phyloP scores from a whole-genome alignment of 2,329 filamentous ascomycete genomes.

The Trichoderma sp. region DNA sequence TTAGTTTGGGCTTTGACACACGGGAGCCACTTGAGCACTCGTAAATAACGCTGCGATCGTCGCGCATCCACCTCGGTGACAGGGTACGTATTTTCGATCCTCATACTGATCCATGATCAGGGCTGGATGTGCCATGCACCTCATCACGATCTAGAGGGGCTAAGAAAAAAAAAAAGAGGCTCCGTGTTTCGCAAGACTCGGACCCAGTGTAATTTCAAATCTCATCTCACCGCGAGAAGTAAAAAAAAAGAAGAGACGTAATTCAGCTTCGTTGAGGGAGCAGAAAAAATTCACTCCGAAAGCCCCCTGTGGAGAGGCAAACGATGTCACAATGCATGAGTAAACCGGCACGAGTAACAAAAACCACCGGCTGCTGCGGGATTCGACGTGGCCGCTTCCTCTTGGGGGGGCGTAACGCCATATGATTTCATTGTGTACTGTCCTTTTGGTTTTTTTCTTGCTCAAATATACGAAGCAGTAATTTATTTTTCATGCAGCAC shows the following conservation, averaged over 20 bases:
- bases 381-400: neutral
- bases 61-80: slow-evolving; percentile 9
- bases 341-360: neutral
- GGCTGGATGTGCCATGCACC: slow-evolving; percentile 10
- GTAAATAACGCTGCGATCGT: slow-evolving; percentile 7
- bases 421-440: neutral
- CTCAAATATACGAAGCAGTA: neutral
- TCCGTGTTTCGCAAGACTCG: neutral
- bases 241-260: neutral
- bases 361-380: neutral
- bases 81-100: slow-evolving; percentile 14
- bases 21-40: neutral
- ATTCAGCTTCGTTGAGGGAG: neutral
- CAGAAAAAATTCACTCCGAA: neutral
- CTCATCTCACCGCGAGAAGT: neutral
- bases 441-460: neutral
- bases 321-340: slow-evolving; percentile 18
- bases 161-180: neutral
- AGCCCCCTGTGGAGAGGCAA: slow-evolving; percentile 3
- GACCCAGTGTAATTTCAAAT: neutral
- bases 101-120: slow-evolving; percentile 18
- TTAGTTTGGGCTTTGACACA: slow-evolving; percentile 3
- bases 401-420: neutral
- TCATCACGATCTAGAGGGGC: slow-evolving; percentile 17
- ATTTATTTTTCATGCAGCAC: neutral